A percentile compares a stretch with the other conserved stretches of the same genome.
Conservation (phyloP, 768 basidiomycete genomes). For the Cystofilobasidium ferigula region DNA sequence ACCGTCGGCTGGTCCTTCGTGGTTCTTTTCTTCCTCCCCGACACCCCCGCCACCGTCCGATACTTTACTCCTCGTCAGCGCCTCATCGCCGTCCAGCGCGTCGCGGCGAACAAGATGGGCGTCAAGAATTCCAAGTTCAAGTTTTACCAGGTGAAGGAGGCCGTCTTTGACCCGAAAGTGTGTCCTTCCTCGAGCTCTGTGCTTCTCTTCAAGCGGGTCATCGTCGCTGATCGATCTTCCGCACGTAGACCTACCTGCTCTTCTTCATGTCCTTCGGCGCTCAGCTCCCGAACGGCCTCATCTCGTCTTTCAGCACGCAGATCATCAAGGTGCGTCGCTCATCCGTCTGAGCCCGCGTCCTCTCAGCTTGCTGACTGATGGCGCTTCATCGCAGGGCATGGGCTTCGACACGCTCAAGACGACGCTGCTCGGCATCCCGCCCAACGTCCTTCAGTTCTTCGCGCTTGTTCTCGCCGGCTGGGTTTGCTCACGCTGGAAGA, state of each 20-base stretch:
- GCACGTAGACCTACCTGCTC: slow-evolving; percentile 40
- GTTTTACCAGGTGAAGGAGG: slow-evolving; percentile 34
- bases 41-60: slow-evolving; percentile 37
- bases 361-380: too few species aligned
- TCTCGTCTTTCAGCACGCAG: slow-evolving; percentile 31
- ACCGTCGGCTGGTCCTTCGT: slow-evolving; percentile 28
- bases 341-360: too few species aligned
- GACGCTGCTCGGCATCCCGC: slow-evolving; percentile 31
- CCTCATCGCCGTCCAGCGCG: slow-evolving; percentile 39
- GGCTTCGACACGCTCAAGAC: slow-evolving; percentile 31
- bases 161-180: too few species aligned
- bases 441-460: slow-evolving; percentile 29
- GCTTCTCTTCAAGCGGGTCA: too few species aligned
- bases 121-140: slow-evolving; percentile 41
- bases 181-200: too few species aligned
- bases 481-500: slow-evolving; percentile 29
- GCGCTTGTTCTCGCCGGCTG: slow-evolving; percentile 29
- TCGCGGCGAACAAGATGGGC: slow-evolving; percentile 35
- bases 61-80: slow-evolving; percentile 36
- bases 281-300: slow-evolving; percentile 38
- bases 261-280: slow-evolving; percentile 38
- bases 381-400: too few species aligned
- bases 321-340: slow-evolving; percentile 25
- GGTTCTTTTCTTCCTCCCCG: slow-evolving; percentile 37
- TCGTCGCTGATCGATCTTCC: too few species aligned